These are phyloP conservation scores for Elsinoe arachidis DNA, from an alignment of 2,329 filamentous ascomycete genomes.

Conservation along the genomic window DNA sequence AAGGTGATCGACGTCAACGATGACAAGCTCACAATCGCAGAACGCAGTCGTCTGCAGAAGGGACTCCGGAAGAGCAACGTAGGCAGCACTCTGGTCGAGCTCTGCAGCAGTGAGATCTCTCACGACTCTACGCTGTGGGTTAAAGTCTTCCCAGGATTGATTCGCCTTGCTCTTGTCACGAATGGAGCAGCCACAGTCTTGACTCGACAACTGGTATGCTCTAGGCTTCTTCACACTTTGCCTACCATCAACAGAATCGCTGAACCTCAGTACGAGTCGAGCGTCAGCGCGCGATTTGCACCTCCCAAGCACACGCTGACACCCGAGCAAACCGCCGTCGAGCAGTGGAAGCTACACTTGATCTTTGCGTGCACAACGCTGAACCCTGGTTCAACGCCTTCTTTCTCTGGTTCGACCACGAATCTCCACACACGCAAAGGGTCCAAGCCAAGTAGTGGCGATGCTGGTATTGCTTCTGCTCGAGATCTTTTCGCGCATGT, in stretches of 20 bases:
- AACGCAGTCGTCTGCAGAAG: conserved; percentile 83
- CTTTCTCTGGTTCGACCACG: conserved; percentile 40
- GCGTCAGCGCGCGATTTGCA: conserved; percentile 28
- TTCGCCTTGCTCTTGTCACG: conserved; percentile 80
- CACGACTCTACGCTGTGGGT: conserved; percentile 96
- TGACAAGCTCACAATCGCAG: conserved; percentile 81
- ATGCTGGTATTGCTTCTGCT: conserved; percentile 74
- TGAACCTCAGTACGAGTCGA: conserved; percentile 54
- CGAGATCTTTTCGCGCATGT: conserved; percentile 83
- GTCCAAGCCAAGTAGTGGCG: conserved; percentile 57
- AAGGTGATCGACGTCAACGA: conserved; percentile 88
- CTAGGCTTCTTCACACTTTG: conserved; percentile 87
- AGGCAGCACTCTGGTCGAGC: conserved; percentile 78
- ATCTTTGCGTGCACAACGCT: conserved; percentile 96
- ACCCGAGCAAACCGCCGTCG: conserved; percentile 72
- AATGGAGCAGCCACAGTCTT: conserved; percentile 88
- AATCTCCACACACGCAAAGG: conserved; percentile 72
- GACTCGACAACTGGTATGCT: conserved; percentile 84
- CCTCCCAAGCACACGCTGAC: conserved; percentile 15
- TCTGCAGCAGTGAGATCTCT: conserved; percentile 89
- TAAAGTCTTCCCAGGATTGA: conserved; percentile 93
- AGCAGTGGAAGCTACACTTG: conserved; percentile 96
- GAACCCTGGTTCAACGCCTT: conserved; percentile 52
- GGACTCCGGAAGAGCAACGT: conserved; percentile 77
- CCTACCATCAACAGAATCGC: conserved; percentile 70